These are phyloP conservation scores for Cladophialophora exuberans DNA, from an alignment of 2,329 filamentous ascomycete genomes.

Conservation along the genomic window DNA sequence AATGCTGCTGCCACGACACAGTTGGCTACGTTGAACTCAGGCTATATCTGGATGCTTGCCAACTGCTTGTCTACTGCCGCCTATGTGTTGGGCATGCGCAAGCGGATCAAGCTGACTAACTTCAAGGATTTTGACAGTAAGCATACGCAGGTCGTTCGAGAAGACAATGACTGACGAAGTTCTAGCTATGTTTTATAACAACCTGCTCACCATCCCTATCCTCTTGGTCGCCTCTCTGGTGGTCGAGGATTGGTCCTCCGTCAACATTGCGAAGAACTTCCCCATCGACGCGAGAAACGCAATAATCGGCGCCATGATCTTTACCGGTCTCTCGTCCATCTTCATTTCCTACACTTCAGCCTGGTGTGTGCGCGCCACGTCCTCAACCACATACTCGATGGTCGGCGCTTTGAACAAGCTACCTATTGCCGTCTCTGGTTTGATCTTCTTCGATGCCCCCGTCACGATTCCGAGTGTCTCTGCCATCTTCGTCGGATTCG, in stretches of 20 bases:
- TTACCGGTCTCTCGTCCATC: conserved; percentile 89
- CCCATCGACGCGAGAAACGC: conserved; percentile 76
- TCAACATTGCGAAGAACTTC: conserved; percentile 86
- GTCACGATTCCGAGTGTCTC: conserved; percentile 90
- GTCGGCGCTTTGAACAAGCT: conserved; percentile 98
- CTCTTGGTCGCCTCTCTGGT: conserved; percentile 80
- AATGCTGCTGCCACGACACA: conserved; percentile 68
- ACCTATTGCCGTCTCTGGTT: conserved; percentile 86
- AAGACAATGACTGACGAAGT: conserved; percentile 38
- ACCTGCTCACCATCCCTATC: conserved; percentile 92
- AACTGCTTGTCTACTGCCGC: conserved; percentile 94
- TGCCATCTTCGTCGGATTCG: conserved; percentile 86
- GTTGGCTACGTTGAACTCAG: conserved; percentile 87
- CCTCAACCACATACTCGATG: conserved; percentile 98
- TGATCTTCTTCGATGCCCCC: conserved; percentile 93
- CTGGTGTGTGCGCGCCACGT: conserved; percentile 97
- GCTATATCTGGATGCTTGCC: conserved; percentile 96
- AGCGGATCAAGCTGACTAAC: conserved; percentile 98
- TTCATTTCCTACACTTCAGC: conserved; percentile 99
- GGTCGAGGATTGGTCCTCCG: conserved; percentile 87
- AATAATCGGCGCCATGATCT: conserved; percentile 85
- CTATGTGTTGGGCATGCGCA: conserved; percentile 91
- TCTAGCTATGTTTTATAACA: conserved; percentile 99
- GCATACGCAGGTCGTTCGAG: conserved; percentile 44
- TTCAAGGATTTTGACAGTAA: conserved; percentile 99